A percentile compares a stretch with the other conserved stretches of the same genome.
Conservation (phyloP, 2,329 filamentous ascomycete genomes). For the Fusarium udum region DNA sequence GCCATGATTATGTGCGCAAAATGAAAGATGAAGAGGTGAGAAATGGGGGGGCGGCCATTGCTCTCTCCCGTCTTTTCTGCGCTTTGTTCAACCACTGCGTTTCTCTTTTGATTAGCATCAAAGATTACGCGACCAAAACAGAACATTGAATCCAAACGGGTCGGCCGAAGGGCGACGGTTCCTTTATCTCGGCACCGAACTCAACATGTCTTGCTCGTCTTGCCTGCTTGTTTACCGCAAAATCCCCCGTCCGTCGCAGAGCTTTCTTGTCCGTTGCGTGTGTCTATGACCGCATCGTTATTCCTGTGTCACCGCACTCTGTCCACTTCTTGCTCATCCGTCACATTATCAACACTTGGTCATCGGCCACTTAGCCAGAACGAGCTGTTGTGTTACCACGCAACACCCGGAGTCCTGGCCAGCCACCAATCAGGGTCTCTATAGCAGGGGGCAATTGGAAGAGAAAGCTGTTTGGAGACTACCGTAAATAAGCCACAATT, state of each 20-base stretch:
- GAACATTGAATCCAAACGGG: not conserved
- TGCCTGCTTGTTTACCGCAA: not conserved
- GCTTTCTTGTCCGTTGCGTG: not conserved
- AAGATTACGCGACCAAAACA: no score
- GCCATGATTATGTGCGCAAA: not conserved
- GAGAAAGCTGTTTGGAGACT: not conserved
- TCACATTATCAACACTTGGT: not conserved
- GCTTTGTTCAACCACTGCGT: not conserved
- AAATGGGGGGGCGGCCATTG: not conserved
- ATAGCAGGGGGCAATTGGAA: not conserved
- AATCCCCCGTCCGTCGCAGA: no score
- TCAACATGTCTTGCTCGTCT: not conserved
- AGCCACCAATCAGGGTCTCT: not conserved
- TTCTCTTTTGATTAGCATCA: not conserved
- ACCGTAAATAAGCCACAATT: no score
- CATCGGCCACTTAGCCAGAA: not conserved
- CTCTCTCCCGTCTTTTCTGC: not conserved
- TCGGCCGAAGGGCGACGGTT: not conserved
- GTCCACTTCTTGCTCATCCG: not conserved
- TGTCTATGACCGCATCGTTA: not conserved
- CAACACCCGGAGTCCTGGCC: not conserved
- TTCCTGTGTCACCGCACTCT: not conserved
- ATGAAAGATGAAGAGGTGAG: not conserved
- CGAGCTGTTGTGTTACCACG: not conserved
- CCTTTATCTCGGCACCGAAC: not conserved